These are phyloP conservation scores for Homolaphlyctis polyrhiza DNA, from an alignment of 371 early-diverging fungal species.

Conservation along the genomic window DNA sequence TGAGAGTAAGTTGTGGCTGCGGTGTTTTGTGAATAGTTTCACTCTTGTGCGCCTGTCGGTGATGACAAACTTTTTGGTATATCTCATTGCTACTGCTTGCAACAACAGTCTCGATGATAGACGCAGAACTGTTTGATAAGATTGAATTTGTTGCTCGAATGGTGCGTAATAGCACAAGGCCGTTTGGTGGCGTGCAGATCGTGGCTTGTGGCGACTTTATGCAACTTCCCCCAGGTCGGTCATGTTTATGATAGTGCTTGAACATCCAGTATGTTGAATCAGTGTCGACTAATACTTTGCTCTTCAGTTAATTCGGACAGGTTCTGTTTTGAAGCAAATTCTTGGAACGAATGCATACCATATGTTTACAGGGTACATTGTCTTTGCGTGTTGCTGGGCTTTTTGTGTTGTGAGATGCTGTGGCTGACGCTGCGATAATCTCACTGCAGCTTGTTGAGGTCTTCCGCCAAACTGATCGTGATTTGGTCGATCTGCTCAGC, in stretches of 20 bases:
- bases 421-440: no score
- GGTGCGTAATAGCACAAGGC: conserved; percentile 39
- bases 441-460: conserved; percentile 51
- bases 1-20: conserved; percentile 56
- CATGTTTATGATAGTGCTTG: no score
- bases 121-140: conserved; percentile 72
- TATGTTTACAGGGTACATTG: no score
- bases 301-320: conserved; percentile 7
- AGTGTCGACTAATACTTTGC: not conserved
- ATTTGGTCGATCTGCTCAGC: conserved; percentile 38
- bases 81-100: not conserved
- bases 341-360: no score
- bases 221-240: conserved; percentile 80
- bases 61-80: not conserved
- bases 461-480: conserved; percentile 41
- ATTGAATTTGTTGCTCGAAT: conserved; percentile 67
- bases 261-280: no score
- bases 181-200: conserved; percentile 90
- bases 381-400: no score
- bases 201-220: conserved; percentile 86
- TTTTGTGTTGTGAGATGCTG: no score
- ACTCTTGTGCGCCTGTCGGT: no score
- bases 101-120: conserved; percentile 78
- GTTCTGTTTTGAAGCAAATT: conserved; percentile 71
- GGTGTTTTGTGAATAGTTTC: not conserved